These are phyloP conservation scores for Yamadazyma diospyri DNA, from an alignment of 1,139 yeast genomes.

Conservation along the genomic window DNA sequence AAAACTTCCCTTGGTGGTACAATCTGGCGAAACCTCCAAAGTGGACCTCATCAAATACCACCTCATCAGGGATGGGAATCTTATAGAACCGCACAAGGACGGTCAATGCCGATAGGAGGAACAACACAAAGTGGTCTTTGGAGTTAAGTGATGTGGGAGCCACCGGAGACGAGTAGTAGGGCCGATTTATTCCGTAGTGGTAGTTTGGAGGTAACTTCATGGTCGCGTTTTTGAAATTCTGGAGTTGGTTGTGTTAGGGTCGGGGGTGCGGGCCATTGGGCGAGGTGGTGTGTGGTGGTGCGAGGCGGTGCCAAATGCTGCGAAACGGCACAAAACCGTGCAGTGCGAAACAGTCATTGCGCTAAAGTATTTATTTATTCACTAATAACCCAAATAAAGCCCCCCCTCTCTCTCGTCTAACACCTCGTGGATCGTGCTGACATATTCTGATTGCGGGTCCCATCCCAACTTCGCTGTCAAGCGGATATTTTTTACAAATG, in stretches of 20 bases:
- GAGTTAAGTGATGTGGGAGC: constrained; percentile 1
- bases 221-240: no score
- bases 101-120: constrained; percentile 20
- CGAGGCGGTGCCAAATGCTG: no score
- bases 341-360: no score
- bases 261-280: not conserved
- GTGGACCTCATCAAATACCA: constrained; percentile 92
- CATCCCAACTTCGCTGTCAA: constrained; percentile 83
- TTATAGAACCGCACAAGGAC: constrained; percentile 47
- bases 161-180: constrained; percentile 11
- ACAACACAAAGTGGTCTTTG: constrained; percentile 21
- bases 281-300: not conserved
- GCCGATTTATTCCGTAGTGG: constrained; percentile 9
- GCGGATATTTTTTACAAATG: constrained; percentile 57
- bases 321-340: no score
- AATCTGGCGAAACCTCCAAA: constrained; percentile 35
- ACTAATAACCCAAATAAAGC: constrained; percentile 39
- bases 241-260: no score
- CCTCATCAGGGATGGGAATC: constrained; percentile 67
- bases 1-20: constrained; percentile 60
- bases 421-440: constrained; percentile 38
- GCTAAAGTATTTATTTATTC: no score
- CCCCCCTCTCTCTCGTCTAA: constrained; percentile 44
- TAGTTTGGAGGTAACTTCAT: constrained; percentile 4
- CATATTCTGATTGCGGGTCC: constrained; percentile 73